Percentiles rank a stretch among this genome's conserved stretches.
phyloP scores from a whole-genome alignment of 805 yeast genomes.

The Candida germanica region DNA sequence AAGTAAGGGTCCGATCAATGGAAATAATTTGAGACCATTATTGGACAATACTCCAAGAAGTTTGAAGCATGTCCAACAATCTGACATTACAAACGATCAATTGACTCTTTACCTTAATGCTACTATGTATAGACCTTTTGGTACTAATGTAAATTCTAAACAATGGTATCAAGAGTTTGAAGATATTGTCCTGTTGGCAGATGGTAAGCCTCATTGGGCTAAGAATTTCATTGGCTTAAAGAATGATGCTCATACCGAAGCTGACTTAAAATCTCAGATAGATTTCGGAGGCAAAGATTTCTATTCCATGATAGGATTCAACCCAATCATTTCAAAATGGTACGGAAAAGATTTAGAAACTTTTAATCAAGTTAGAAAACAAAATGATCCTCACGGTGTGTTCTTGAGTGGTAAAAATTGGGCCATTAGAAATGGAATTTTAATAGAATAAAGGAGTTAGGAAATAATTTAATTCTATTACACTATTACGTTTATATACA shows the following conservation, averaged over 20 bases:
- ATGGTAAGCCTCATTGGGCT: slow-evolving; percentile 99
- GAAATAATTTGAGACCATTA: slow-evolving; percentile 78
- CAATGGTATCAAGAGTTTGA: slow-evolving; percentile 87
- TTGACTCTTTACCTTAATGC: slow-evolving; percentile 87
- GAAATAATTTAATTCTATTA: too few relatives aligned
- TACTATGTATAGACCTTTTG: slow-evolving; percentile 94
- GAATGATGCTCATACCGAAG: slow-evolving; percentile 26
- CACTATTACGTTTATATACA: too few relatives aligned
- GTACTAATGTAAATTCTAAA: slow-evolving; percentile 64
- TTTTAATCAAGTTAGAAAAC: slow-evolving; percentile 62
- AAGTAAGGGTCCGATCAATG: slow-evolving; percentile 77
- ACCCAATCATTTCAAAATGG: slow-evolving; percentile 68
- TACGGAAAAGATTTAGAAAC: slow-evolving; percentile 65
- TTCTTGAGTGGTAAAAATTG: slow-evolving; percentile 76
- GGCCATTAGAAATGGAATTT: slow-evolving; percentile 78
- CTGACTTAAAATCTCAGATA: slow-evolving; percentile 39
- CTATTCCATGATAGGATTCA: slow-evolving; percentile 79
- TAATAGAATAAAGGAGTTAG: slow-evolving; percentile 18
- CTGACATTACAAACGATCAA: slow-evolving; percentile 62
- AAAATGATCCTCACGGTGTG: slow-evolving; percentile 77
- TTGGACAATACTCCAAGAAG: slow-evolving; percentile 73
- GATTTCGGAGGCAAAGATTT: slow-evolving; percentile 44
- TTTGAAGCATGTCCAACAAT: slow-evolving; percentile 50
- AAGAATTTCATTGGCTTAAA: slow-evolving; percentile 76
- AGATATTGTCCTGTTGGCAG: slow-evolving; percentile 66